Evolutionary conservation across 805 yeast species (phyloP), one percentile per base, ranked within the genome.

Genomic region (Clavispora asparagi): DNA sequence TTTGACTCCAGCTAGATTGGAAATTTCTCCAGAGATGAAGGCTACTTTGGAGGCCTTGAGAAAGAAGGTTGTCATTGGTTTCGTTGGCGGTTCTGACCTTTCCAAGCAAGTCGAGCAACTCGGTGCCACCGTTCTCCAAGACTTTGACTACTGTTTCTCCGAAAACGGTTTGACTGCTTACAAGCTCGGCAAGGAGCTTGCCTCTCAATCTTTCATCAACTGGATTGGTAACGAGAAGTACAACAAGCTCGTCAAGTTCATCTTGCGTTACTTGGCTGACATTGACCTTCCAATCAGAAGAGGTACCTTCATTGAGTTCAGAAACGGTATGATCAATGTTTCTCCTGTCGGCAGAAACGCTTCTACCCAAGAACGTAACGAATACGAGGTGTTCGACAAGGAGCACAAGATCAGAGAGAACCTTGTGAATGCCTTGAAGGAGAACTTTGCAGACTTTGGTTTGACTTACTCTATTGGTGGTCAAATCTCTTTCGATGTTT

Each of bases 311-410:
- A 74, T 94, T 58, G 99, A 94, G 78, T 94, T 94, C 81, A 88
- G 99, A 82, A 94, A 94, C 70, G 99, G 99, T 70, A 91, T 94
- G 96, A 87, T 94, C 72, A 94, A 94, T 73, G 89, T 94, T 53
- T 90, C 97, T 13, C 99, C 99, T 59, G 82, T 94, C 51, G 99
- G 99, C 63, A 89, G 99, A 82, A 94, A 94, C 68, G 98, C 98
- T 51, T 83, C 95, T 36, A 89, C 89, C 57, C 81, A 80, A 56
- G 97, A 94, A 78, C 87, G 99, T 77, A 83, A 80, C 70, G 97
- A 90, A 59, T 94, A 77, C 65, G 98, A 94, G 77, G 77, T 73
- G 60, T 94, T 60, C 69, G 99, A 94, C 71, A 77, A 82, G 60
- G 77, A 73, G 63, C 81, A 87, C 77, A 79, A 87, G 62, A 70